Evolutionary conservation across 1,139 yeast species (phyloP), one percentile per base, ranked within the genome.

Genomic region (Protomyces lactucae-debilis): DNA sequence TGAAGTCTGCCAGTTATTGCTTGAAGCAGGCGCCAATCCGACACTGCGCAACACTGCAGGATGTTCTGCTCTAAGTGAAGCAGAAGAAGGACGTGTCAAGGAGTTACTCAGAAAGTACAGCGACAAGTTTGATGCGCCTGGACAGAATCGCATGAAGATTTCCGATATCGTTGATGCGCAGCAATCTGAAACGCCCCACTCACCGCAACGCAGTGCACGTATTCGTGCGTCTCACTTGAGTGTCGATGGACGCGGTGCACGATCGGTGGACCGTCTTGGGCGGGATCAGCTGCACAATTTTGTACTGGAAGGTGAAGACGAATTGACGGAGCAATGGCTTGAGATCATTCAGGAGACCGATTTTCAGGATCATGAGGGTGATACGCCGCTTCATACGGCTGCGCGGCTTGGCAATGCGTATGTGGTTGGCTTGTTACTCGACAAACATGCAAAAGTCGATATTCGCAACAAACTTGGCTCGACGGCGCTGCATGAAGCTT

Each of bases 1-100:
- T 1, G 63, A 52, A 16, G 46, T 59, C 14, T 59, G 63, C 23
- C 52, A 40, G 25, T 9, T 59, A 12, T 40, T 59, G 53, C 57
- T 59, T 10, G 63, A 59, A 18, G 63, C 63, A 5, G 63, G 63
- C 28, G 63, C 63, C 16, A 59, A 59, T 35, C 63, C 63, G 5
- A 59, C 55, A 23, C 32, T 48, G 45, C 63, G 54, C 25, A 59
- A 59, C 35, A 12, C 63, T n/a, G 54, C 53, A 28, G 63, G 63
- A 32, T 52, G 53, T 43, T 59, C 63, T 14, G 63, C 63, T 2
- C 46, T 59, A 2, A 52, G 57, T 32, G 63, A 59, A 36, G 63
- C 63, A 5, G 63, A 59, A 21, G 63, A 59, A 43, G 63, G 63
- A 4, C 63, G 57, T 25, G 40, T 59, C 43, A 59, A 59, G 36